Evolutionary conservation across 2,329 filamentous ascomycete species (phyloP).

Genomic region (Cladobotryum mycophilum): DNA sequence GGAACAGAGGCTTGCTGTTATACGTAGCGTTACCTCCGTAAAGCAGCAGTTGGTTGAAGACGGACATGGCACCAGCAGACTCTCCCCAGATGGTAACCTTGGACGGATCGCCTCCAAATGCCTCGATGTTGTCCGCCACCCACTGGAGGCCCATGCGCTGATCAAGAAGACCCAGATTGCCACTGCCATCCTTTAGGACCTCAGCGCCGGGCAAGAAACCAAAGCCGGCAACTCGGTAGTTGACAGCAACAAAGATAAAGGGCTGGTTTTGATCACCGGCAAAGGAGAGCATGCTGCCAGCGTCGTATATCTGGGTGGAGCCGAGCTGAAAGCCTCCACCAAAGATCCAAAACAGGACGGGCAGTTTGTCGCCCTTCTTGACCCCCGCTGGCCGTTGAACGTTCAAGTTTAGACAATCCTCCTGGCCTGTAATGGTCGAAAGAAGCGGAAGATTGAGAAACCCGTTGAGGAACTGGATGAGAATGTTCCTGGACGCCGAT

Average conservation of each 20-base stretch:
- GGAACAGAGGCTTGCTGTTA: conserved; percentile 69
- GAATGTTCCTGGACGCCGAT: conserved; percentile 33
- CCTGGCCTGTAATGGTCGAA: conserved; percentile 47
- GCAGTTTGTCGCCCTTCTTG: conserved; percentile 48
- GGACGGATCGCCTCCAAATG: conserved; percentile 72
- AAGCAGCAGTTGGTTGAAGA: conserved; percentile 68
- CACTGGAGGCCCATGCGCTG: conserved; percentile 68
- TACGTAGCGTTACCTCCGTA: conserved; percentile 68
- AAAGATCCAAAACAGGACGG: conserved; percentile 66
- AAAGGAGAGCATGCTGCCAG: conserved; percentile 36
- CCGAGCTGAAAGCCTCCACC: conserved; percentile 59
- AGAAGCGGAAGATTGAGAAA: conserved; percentile 53
- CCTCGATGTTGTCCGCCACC: conserved; percentile 69
- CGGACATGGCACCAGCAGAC: conserved; percentile 64
- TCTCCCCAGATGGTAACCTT: conserved; percentile 79
- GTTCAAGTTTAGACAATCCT: conserved; percentile 59
- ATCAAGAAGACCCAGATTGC: conserved; percentile 67
- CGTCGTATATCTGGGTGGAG: conserved; percentile 47
- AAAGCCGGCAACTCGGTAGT: conserved; percentile 70
- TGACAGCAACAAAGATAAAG: conserved; percentile 69
- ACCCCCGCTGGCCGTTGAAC: conserved; percentile 55
- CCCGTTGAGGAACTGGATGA: conserved; percentile 40
- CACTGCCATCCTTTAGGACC: conserved; percentile 57
- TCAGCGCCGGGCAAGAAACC: conserved; percentile 68
- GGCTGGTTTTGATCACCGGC: conserved; percentile 41